These are phyloP conservation scores for Phalaenopsis equestris DNA, from an alignment of 106 monocot species.

Conservation along the genomic window DNA sequence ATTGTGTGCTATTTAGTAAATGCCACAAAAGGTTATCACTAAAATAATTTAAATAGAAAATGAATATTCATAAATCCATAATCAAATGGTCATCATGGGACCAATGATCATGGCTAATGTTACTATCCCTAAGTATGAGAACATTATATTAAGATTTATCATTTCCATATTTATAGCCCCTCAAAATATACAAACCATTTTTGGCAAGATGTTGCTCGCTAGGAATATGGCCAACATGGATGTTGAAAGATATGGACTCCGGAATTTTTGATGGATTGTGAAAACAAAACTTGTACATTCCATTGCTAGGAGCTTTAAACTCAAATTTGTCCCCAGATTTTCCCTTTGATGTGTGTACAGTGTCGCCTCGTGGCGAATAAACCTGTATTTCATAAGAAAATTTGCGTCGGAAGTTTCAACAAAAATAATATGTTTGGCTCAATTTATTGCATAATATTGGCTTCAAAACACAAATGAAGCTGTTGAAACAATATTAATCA, in stretches of 20 bases:
- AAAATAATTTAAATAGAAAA: too few species aligned
- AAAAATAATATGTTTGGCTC: not conserved
- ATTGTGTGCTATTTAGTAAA: not conserved
- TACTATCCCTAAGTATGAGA: not conserved
- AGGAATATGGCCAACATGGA: conserved; percentile 93
- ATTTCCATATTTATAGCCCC: not conserved
- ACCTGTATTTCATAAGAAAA: conserved; percentile 44
- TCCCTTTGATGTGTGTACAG: conserved; percentile 66
- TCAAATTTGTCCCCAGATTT: conserved; percentile 91
- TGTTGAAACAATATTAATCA: not conserved
- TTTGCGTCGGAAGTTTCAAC: not conserved
- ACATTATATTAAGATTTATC: not conserved
- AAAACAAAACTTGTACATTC: conserved; percentile 98
- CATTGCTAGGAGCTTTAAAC: conserved; percentile 77
- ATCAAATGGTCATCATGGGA: not conserved
- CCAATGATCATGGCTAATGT: not conserved
- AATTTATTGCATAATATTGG: not conserved
- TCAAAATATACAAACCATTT: conserved; percentile 50
- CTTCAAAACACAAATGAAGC: too few species aligned
- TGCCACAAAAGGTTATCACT: too few species aligned
- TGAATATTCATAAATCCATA: too few species aligned
- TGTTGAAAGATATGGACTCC: conserved; percentile 90
- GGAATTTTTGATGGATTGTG: conserved; percentile 65
- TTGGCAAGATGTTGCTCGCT: conserved; percentile 91
- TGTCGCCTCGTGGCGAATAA: conserved; percentile 64